These are phyloP conservation scores for Epichloe brachyelytri DNA, from an alignment of 2,329 filamentous ascomycete species.

Conservation along the genomic window DNA sequence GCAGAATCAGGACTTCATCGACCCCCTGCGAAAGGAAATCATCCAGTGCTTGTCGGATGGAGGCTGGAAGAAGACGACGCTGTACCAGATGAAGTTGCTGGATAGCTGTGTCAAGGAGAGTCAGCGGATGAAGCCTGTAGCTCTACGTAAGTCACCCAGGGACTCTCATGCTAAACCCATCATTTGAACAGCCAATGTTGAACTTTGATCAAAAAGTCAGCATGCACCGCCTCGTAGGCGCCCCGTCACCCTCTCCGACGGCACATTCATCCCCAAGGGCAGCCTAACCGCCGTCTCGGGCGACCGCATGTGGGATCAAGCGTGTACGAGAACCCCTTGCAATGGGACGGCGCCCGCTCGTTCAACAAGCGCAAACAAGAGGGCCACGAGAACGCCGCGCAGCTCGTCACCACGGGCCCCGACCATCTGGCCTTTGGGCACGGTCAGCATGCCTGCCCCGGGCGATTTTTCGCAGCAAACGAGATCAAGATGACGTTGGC, in stretches of 20 bases:
- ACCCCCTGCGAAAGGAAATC: conserved; percentile 29
- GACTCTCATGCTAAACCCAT: too few relatives aligned
- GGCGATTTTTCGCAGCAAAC: conserved; percentile 39
- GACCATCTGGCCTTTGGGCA: conserved; percentile 39
- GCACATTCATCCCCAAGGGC: conserved; percentile 5
- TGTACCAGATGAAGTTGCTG: conserved; percentile 25
- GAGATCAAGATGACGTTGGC: conserved; percentile 39
- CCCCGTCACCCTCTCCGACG: conserved; percentile 6
- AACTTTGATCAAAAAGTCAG: neutral
- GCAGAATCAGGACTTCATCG: conserved; percentile 22
- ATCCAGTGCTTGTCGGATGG: neutral
- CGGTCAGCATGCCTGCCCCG: conserved; percentile 39
- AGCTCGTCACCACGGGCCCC: conserved; percentile 36
- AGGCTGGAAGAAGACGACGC: conserved; percentile 3
- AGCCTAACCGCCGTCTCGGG: neutral
- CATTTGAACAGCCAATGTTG: neutral
- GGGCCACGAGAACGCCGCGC: conserved; percentile 15
- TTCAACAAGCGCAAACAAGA: conserved; percentile 24
- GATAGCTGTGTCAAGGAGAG: conserved; percentile 36
- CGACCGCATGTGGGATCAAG: conserved; percentile 1
- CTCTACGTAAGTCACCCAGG: conserved; percentile 11
- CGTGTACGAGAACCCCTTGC: conserved; percentile 4
- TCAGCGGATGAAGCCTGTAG: conserved; percentile 29
- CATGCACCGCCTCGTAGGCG: conserved; percentile 1
- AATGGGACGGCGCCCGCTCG: conserved; percentile 35